phyloP scores from a whole-genome alignment of 305 asterid genomes.

The Ilex paraguariensis region DNA sequence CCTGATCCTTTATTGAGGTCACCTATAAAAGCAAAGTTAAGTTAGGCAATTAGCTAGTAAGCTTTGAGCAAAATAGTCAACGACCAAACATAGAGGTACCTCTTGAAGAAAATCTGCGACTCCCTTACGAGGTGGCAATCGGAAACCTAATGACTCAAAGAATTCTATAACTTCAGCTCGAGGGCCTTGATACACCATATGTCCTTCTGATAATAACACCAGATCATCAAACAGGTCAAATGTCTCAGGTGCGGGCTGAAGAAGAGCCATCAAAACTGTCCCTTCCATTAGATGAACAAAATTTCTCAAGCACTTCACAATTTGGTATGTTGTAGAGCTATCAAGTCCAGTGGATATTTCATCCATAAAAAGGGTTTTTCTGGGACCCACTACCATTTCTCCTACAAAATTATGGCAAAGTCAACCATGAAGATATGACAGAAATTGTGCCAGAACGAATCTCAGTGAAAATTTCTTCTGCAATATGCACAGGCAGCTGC shows the following conservation, averaged over 20 bases:
- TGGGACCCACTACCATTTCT: constrained; percentile 93
- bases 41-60: constrained; percentile 7
- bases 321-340: constrained; percentile 89
- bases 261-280: constrained; percentile 85
- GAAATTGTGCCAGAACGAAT: background rate
- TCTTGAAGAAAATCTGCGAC: constrained; percentile 93
- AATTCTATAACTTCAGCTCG: constrained; percentile 57
- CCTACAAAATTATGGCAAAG: constrained; percentile 35
- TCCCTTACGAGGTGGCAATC: constrained; percentile 84
- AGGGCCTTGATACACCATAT: constrained; percentile 82
- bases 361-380: constrained; percentile 91
- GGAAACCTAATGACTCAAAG: constrained; percentile 78
- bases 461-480: background rate
- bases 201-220: constrained; percentile 71
- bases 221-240: constrained; percentile 87
- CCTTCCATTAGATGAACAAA: constrained; percentile 88
- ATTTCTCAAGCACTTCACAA: constrained; percentile 73
- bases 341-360: constrained; percentile 96
- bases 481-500: background rate
- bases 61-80: constrained; percentile 6
- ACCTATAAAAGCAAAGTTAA: constrained; percentile 31
- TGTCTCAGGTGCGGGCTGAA: constrained; percentile 95
- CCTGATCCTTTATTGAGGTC: constrained; percentile 84
- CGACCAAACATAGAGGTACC: constrained; percentile 31
- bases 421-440: background rate